Evolutionary conservation across 495 filamentous ascomycete species (phyloP), one percentile per base, ranked within the genome.

Genomic region (Lophiotrema nucula): DNA sequence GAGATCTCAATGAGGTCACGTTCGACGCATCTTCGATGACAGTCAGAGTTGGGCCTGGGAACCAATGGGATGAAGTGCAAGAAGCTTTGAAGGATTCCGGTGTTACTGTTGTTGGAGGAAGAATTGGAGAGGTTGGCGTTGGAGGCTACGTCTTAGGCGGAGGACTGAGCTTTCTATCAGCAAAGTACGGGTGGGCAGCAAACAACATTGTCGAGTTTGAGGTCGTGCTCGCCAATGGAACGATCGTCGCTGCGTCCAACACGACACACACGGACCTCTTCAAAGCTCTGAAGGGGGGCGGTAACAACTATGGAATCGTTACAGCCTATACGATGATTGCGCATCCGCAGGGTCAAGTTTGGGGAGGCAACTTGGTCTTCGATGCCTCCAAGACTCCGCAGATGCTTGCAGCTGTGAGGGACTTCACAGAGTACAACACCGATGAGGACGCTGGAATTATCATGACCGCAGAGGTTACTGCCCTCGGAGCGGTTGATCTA

Each of bases 251-350:
- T 25, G 84, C 76, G 11, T 85, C 72, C 69, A 66, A 73, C 41
- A 67, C 60, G 2, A 63, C 72, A n/a, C 72, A 86, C 56, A 43
- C 72, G 1, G 83, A 87, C 67, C 76, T 88, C 3, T 86, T 81
- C 70, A 84, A 76, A 72, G 81, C 82, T 19, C 71, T 84, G 47
- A 74, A 76, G 58, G 81, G 79, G 12, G 64, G 64, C 12, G 81
- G 81, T 8, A 72, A 69, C 49, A 82, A 80, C 69, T 80, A 82
- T 45, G 81, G 81, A 12, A 65, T 83, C 6, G 79, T 81, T 15
- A 82, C 79, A 4, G 12, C 53, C 18, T 60, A 60, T 22, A 62
- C 58, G 15, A 37, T 66, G 47, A 43, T 58, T 11, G 62, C 42
- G 10, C 60, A 58, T 47, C 60, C 47, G 1, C 38, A 47, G 22